Percentiles rank a stretch among this genome's conserved stretches.
These are phyloP conservation scores for Penicillium soppii DNA, from an alignment of 495 filamentous ascomycete genomes.

Conservation along the genomic window DNA sequence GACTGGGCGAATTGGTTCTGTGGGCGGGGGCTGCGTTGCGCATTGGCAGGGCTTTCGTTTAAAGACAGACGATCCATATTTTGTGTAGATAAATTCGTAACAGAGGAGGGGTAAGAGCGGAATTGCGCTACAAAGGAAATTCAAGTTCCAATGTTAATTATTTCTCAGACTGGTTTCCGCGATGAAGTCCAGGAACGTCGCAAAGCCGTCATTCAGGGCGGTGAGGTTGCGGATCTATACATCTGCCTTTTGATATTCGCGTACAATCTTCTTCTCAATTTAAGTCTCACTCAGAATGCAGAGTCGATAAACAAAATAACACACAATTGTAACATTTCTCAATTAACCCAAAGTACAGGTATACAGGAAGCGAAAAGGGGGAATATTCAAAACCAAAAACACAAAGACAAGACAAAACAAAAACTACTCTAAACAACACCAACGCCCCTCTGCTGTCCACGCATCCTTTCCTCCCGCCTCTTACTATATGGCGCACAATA, in stretches of 20 bases:
- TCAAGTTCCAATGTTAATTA: too few species aligned
- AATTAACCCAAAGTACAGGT: constrained; percentile 1
- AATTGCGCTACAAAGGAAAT: too few species aligned
- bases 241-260: too few species aligned
- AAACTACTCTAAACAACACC: constrained; percentile 23
- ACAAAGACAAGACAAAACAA: background rate
- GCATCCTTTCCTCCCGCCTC: constrained; percentile 42
- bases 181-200: background rate
- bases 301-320: too few species aligned
- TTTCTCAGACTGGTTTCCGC: constrained; percentile 1
- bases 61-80: constrained; percentile 45
- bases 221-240: too few species aligned
- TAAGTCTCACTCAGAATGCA: too few species aligned
- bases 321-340: background rate
- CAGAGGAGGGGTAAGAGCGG: too few species aligned
- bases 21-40: constrained; percentile 23
- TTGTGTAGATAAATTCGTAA: background rate
- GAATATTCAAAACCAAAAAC: constrained; percentile 1
- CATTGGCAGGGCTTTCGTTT: constrained; percentile 34
- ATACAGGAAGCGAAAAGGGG: constrained; percentile 8
- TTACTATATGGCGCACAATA: constrained; percentile 48
- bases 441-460: constrained; percentile 37
- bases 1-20: constrained; percentile 26
- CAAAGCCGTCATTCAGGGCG: constrained; percentile 18
- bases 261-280: too few species aligned